phyloP scores from a whole-genome alignment of 2,329 filamentous ascomycete species.

The Harringtonia lauricola region DNA sequence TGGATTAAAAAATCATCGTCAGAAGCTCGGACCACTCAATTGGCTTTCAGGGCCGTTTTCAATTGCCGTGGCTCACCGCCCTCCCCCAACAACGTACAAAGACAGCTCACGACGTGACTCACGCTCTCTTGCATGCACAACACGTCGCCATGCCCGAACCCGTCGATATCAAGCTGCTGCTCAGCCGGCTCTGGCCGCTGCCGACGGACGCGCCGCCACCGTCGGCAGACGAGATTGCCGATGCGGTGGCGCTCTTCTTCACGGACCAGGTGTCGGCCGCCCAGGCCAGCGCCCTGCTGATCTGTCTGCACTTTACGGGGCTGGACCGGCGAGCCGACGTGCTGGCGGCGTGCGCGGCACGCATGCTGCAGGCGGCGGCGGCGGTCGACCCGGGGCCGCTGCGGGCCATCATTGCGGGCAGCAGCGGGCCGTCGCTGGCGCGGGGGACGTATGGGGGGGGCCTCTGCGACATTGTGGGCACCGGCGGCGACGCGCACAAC shows the following conservation, averaged over 20 bases:
- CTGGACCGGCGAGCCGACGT: slow-evolving; percentile 78
- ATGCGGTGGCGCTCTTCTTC: slow-evolving; percentile 86
- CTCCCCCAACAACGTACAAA: no score
- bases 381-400: slow-evolving; percentile 57
- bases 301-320: slow-evolving; percentile 82
- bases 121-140: no score
- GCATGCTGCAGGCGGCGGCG: slow-evolving; percentile 73
- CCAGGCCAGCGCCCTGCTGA: slow-evolving; percentile 78
- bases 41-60: not conserved
- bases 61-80: slow-evolving; percentile 11
- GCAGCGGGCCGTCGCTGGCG: slow-evolving; percentile 36
- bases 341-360: slow-evolving; percentile 69
- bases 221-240: slow-evolving; percentile 70
- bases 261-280: slow-evolving; percentile 80
- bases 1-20: not conserved
- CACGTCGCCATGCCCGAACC: slow-evolving; percentile 2
- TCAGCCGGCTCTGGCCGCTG: slow-evolving; percentile 61
- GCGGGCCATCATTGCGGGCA: slow-evolving; percentile 43
- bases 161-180: slow-evolving; percentile 57
- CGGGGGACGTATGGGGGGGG: slow-evolving; percentile 74
- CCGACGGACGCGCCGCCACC: slow-evolving; percentile 33
- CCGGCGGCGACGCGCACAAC: slow-evolving; percentile 89
- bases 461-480: slow-evolving; percentile 92
- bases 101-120: no score
- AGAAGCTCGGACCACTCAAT: slow-evolving; percentile 1